Conservation (phyloP, 164 flowering plant genomes). For the Annona squamosa region DNA sequence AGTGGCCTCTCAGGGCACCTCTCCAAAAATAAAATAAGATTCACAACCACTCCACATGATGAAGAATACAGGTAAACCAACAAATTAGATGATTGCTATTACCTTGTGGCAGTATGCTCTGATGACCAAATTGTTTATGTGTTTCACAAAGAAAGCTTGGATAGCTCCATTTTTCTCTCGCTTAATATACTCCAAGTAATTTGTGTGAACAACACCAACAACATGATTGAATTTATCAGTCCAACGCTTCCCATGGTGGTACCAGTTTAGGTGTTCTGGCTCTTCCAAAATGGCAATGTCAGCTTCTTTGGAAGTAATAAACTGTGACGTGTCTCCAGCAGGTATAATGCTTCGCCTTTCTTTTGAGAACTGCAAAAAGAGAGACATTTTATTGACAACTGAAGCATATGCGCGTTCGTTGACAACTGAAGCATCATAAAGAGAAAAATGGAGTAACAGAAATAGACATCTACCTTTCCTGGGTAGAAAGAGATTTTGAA, state of each 20-base stretch:
- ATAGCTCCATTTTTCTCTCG: slow-evolving; percentile 76
- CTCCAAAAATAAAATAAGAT: background rate
- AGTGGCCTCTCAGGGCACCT: background rate
- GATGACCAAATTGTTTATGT: slow-evolving; percentile 68
- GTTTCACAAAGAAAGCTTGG: slow-evolving; percentile 77
- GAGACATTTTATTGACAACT: background rate
- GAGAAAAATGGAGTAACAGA: background rate
- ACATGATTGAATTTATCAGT: slow-evolving; percentile 82
- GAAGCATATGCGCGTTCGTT: background rate
- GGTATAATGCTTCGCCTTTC: slow-evolving; percentile 73
- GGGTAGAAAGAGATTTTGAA: slow-evolving; percentile 92
- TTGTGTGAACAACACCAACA: slow-evolving; percentile 76
- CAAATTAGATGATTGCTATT: background rate
- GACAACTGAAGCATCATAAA: no score
- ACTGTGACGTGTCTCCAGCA: slow-evolving; percentile 75
- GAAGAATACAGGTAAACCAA: background rate
- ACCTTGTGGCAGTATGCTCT: slow-evolving; percentile 81
- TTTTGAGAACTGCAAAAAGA: slow-evolving; percentile 47
- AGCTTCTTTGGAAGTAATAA: slow-evolving; percentile 71
- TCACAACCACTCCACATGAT: background rate
- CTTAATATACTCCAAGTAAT: slow-evolving; percentile 74
- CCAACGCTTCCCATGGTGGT: slow-evolving; percentile 82
- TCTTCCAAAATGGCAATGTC: slow-evolving; percentile 86
- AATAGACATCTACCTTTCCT: slow-evolving; percentile 62
- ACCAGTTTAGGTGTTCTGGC: slow-evolving; percentile 82